phyloP scores from a whole-genome alignment of 2,329 filamentous ascomycete species.

The Penicillium sp. region DNA sequence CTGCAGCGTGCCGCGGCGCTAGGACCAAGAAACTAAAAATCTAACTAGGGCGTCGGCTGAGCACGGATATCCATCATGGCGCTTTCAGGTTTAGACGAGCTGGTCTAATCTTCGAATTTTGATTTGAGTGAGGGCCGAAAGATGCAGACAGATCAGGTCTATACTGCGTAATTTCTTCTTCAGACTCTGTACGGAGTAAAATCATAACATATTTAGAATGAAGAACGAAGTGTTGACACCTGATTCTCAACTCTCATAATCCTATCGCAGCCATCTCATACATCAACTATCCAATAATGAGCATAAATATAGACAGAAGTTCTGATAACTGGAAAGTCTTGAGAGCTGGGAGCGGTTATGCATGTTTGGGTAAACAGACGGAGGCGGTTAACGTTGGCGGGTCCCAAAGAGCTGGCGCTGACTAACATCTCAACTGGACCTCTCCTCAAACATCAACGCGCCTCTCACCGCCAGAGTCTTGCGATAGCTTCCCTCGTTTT shows the following conservation, averaged over 20 bases:
- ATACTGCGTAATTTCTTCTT: too few relatives aligned
- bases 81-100: constrained; percentile 8
- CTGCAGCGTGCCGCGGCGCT: constrained; percentile 14
- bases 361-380: not conserved
- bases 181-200: not conserved
- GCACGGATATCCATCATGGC: constrained; percentile 8
- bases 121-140: not conserved
- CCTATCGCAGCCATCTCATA: too few relatives aligned
- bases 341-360: not conserved
- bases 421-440: constrained; percentile 11
- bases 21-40: constrained; percentile 10
- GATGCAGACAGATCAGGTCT: too few relatives aligned
- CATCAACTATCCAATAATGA: too few relatives aligned
- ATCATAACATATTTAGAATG: not conserved
- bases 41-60: constrained; percentile 4
- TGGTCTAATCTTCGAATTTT: not conserved
- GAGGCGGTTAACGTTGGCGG: too few relatives aligned
- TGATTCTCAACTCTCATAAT: not conserved
- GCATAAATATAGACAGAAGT: too few relatives aligned
- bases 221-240: not conserved
- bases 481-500: constrained; percentile 12
- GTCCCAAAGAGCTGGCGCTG: constrained; percentile 6
- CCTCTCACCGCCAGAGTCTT: constrained; percentile 23
- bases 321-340: not conserved
- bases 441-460: constrained; percentile 12